A percentile compares a stretch with the other conserved stretches of the same genome.
phyloP scores from a whole-genome alignment of 2,329 filamentous ascomycete species.

The Penicillium glabrum region DNA sequence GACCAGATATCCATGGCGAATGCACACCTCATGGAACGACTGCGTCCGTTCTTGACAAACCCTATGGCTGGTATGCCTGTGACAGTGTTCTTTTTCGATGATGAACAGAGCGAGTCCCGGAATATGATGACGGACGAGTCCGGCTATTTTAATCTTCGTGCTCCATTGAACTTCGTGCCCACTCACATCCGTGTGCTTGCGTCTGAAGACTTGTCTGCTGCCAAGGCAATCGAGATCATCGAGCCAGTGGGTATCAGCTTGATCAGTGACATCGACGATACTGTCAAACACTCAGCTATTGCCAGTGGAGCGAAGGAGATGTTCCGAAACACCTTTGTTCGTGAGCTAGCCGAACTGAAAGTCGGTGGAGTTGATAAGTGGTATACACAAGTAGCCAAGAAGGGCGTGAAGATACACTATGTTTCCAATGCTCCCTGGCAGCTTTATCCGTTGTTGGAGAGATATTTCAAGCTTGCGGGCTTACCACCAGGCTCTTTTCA shows the following conservation, averaged over 20 bases:
- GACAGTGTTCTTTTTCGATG: conserved; percentile 94
- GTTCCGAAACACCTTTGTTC: conserved; percentile 92
- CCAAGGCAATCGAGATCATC: conserved; percentile 74
- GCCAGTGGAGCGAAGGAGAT: conserved; percentile 84
- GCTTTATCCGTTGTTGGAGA: conserved; percentile 83
- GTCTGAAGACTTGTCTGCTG: conserved; percentile 78
- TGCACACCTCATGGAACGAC: conserved; percentile 78
- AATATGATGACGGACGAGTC: conserved; percentile 84
- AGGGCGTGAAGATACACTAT: conserved; percentile 90
- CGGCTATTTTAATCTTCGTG: conserved; percentile 81
- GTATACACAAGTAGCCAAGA: conserved; percentile 74
- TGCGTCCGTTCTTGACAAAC: conserved; percentile 86
- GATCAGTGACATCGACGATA: conserved; percentile 98
- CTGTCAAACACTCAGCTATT: conserved; percentile 93
- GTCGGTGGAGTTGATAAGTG: conserved; percentile 87
- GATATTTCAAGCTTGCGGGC: conserved; percentile 76
- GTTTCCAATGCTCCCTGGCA: conserved; percentile 99
- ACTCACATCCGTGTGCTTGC: conserved; percentile 86
- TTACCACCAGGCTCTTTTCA: conserved; percentile 89
- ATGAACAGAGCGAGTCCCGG: conserved; percentile 74
- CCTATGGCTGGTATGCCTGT: conserved; percentile 75
- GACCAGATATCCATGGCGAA: conserved; percentile 79
- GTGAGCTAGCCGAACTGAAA: conserved; percentile 76
- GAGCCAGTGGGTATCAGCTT: conserved; percentile 80
- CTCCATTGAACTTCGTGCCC: conserved; percentile 82